These are phyloP conservation scores for Fusarium torreyae DNA, from an alignment of 2,329 filamentous ascomycete species.

Conservation along the genomic window DNA sequence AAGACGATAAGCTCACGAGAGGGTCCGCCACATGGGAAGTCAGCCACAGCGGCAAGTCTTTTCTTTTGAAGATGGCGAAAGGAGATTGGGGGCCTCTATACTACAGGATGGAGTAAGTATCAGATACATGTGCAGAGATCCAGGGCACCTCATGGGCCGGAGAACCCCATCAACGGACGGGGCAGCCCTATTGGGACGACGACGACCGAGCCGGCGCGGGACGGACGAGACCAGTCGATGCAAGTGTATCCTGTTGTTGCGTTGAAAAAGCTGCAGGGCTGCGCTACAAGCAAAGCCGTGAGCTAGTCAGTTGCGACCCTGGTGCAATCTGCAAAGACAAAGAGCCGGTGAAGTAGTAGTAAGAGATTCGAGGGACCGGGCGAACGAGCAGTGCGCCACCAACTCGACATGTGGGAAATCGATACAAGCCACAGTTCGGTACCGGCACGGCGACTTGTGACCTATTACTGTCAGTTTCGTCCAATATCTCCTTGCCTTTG, in stretches of 20 bases:
- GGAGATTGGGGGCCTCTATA: slow-evolving; percentile 41
- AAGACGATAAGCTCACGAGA: slow-evolving; percentile 40
- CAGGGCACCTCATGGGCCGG: slow-evolving; percentile 28
- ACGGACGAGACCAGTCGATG: slow-evolving; percentile 35
- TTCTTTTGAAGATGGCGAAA: slow-evolving; percentile 42
- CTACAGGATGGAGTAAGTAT: slow-evolving; percentile 41
- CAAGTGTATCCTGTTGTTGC: slow-evolving; percentile 31
- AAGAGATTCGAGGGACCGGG: slow-evolving; percentile 25
- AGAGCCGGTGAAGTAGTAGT: slow-evolving; percentile 27
- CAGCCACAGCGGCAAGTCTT: slow-evolving; percentile 42
- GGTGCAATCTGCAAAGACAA: slow-evolving; percentile 41
- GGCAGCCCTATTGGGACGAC: slow-evolving; percentile 45
- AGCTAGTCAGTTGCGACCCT: slow-evolving; percentile 32
- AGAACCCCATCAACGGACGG: slow-evolving; percentile 44
- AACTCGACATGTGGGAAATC: slow-evolving; percentile 33
- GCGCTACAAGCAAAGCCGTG: slow-evolving; percentile 36
- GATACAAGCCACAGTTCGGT: slow-evolving; percentile 39
- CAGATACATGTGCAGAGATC: slow-evolving; percentile 42
- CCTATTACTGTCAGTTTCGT: slow-evolving; percentile 10
- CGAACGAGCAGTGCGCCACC: slow-evolving; percentile 38
- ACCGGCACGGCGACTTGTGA: slow-evolving; percentile 27
- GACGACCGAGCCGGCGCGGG: slow-evolving; percentile 31
- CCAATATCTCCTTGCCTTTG: slow-evolving; percentile 30
- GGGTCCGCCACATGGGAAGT: slow-evolving; percentile 39
- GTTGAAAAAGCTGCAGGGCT: slow-evolving; percentile 41